Evolutionary conservation across 306 rosid genomes (phyloP).

Genomic region (Ochetophila trinervis): DNA sequence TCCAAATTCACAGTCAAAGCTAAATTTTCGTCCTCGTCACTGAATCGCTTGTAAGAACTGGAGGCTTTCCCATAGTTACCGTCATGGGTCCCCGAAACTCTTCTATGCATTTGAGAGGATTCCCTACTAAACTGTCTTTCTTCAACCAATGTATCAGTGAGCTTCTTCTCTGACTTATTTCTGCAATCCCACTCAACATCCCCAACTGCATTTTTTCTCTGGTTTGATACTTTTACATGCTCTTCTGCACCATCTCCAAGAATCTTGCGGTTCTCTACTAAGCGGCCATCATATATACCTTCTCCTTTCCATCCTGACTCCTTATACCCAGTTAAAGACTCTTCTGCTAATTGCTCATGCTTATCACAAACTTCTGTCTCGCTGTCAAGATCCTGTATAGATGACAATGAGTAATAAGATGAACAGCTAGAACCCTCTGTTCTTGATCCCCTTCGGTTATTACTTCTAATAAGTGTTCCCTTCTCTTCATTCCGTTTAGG

Average conservation of each 20-base stretch:
- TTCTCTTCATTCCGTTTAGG: slow-evolving; percentile 34
- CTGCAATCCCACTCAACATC: slow-evolving; percentile 50
- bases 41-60: slow-evolving; percentile 41
- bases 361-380: slow-evolving; percentile 61
- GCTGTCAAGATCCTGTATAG: slow-evolving; percentile 55
- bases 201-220: slow-evolving; percentile 28
- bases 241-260: slow-evolving; percentile 26
- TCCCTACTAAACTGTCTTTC: slow-evolving; percentile 42
- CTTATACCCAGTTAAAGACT: slow-evolving; percentile 38
- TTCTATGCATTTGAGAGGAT: slow-evolving; percentile 37
- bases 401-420: slow-evolving; percentile 73
- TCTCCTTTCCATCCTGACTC: slow-evolving; percentile 30
- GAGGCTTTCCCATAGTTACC: slow-evolving; percentile 42
- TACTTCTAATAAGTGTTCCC: slow-evolving; percentile 21
- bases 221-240: slow-evolving; percentile 27
- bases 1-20: slow-evolving; percentile 30
- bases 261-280: slow-evolving; percentile 37
- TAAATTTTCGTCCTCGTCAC: slow-evolving; percentile 39
- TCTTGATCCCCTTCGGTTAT: slow-evolving; percentile 32
- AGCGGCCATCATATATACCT: slow-evolving; percentile 30
- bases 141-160: slow-evolving; percentile 29
- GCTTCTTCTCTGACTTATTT: slow-evolving; percentile 70
- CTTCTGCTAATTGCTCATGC: slow-evolving; percentile 42
- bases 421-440: slow-evolving; percentile 74
- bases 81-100: slow-evolving; percentile 31